Conservation (phyloP, 2,329 filamentous ascomycete species). For the Purpureocillium lavendulum region DNA sequence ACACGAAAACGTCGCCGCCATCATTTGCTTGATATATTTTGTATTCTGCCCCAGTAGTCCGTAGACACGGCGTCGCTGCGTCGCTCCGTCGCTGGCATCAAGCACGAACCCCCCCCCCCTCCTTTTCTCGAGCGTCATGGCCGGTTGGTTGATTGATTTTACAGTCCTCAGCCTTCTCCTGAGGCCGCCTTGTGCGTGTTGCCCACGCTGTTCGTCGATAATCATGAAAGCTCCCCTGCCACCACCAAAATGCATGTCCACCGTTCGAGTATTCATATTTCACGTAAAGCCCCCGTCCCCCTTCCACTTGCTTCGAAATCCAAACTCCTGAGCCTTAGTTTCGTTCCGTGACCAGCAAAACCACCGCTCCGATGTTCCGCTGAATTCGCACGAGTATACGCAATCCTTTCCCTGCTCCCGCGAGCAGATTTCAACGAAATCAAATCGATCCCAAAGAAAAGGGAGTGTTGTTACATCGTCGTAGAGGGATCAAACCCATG, state of each 20-base stretch:
- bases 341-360: constrained; percentile 7
- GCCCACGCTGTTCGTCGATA: not conserved
- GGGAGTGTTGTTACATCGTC: constrained; percentile 20
- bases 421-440: constrained; percentile 4
- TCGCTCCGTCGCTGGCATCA: not conserved
- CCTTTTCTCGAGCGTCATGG: too few relatives aligned
- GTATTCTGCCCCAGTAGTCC: too few relatives aligned
- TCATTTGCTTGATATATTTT: too few relatives aligned
- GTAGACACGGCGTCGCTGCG: too few relatives aligned
- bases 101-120: not conserved
- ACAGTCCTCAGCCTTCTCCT: too few relatives aligned
- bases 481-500: constrained; percentile 1
- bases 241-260: not conserved
- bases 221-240: too few relatives aligned
- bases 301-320: constrained; percentile 10
- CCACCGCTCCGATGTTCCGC: constrained; percentile 8
- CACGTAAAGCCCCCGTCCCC: constrained; percentile 9
- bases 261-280: constrained; percentile 8
- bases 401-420: not conserved
- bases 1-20: too few relatives aligned
- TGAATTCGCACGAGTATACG: constrained; percentile 4
- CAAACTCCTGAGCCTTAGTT: constrained; percentile 13
- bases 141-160: too few relatives aligned
- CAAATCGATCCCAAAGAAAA: constrained; percentile 5
- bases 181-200: not conserved